Conservation (phyloP, 805 yeast species). For the Candida piceae region DNA sequence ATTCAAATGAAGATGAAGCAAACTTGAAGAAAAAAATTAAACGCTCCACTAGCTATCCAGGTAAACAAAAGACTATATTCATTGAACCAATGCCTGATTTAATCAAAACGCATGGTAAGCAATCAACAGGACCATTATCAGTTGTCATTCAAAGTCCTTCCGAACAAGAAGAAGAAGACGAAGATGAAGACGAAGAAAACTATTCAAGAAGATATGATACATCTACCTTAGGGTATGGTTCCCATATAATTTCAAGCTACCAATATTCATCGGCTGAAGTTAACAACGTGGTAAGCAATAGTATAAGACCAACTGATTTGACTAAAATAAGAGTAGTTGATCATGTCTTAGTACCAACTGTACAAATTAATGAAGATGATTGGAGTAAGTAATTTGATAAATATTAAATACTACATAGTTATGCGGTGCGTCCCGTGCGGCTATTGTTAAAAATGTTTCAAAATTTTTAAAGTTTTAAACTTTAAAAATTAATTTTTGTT, state of each 20-base stretch:
- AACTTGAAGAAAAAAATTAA: slow-evolving; percentile 4
- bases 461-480: too few relatives aligned
- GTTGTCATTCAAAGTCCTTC: slow-evolving; percentile 14
- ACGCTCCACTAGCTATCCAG: slow-evolving; percentile 4
- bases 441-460: too few relatives aligned
- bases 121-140: slow-evolving; percentile 14
- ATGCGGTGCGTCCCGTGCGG: too few relatives aligned
- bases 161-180: too few relatives aligned
- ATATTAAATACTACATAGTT: too few relatives aligned
- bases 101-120: background rate
- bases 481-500: too few relatives aligned
- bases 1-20: slow-evolving; percentile 8
- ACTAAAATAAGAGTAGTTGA: too few relatives aligned
- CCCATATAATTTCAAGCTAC: slow-evolving; percentile 16
- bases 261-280: slow-evolving; percentile 5
- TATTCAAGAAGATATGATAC: slow-evolving; percentile 3
- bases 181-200: background rate
- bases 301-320: too few relatives aligned
- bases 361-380: too few relatives aligned
- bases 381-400: too few relatives aligned
- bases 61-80: slow-evolving; percentile 14
- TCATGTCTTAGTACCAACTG: too few relatives aligned
- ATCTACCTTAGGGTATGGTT: slow-evolving; percentile 13
- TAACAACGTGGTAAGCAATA: background rate
- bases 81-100: slow-evolving; percentile 16